phyloP scores from a whole-genome alignment of 208 protist species.

The Leishmania lainsoni region DNA sequence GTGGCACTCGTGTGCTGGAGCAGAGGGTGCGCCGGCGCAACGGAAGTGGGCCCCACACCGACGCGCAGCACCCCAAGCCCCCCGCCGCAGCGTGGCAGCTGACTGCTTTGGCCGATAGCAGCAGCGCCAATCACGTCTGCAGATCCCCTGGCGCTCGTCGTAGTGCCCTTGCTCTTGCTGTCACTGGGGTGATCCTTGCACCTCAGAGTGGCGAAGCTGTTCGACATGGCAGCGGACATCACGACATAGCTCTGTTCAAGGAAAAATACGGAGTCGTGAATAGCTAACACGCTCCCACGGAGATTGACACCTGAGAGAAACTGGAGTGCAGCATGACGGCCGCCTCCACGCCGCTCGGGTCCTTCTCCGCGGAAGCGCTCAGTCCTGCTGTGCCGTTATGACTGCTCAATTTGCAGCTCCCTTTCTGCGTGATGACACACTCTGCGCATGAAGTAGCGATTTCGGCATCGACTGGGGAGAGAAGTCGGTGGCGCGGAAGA shows the following conservation, averaged over 20 bases:
- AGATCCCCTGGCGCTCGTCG: neutral
- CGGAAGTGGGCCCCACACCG: constrained; percentile 16
- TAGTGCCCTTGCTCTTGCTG: neutral
- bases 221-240: constrained; percentile 30
- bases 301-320: constrained; percentile 11
- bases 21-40: constrained; percentile 8
- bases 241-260: constrained; percentile 39
- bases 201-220: constrained; percentile 30
- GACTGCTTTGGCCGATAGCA: neutral
- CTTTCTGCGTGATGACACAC: constrained; percentile 17
- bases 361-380: neutral
- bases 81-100: too few species aligned
- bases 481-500: constrained; percentile 46
- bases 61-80: constrained; percentile 17
- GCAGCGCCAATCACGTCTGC: neutral
- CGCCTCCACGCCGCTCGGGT: neutral
- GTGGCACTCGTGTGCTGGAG: constrained; percentile 20
- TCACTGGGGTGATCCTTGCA: neutral
- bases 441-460: constrained; percentile 42
- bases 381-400: neutral
- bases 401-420: neutral
- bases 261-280: constrained; percentile 58
- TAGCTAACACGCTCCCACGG: constrained; percentile 46
- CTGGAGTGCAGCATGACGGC: neutral
- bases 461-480: constrained; percentile 40